Conservation (phyloP, 495 filamentous ascomycete species). For the Thozetella sp. region DNA sequence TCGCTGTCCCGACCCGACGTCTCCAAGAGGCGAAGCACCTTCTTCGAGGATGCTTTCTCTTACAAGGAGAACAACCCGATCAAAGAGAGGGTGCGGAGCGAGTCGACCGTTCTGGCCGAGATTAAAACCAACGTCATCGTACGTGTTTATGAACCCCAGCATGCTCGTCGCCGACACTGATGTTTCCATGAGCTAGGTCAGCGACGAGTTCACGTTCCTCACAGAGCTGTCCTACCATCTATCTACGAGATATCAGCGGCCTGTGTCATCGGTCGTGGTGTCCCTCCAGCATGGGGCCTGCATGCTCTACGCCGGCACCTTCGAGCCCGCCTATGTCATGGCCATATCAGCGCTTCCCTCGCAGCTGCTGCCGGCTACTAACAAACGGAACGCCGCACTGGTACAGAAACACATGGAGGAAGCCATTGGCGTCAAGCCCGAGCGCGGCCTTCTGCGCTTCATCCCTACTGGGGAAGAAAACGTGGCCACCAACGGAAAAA, state of each 20-base stretch:
- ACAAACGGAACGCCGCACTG: slow-evolving; percentile 79
- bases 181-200: slow-evolving; percentile 44
- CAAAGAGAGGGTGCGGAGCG: slow-evolving; percentile 58
- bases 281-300: slow-evolving; percentile 74
- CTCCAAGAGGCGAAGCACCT: slow-evolving; percentile 39
- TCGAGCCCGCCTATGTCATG: slow-evolving; percentile 79
- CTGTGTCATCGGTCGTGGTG: slow-evolving; percentile 71
- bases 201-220: slow-evolving; percentile 69
- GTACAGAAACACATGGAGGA: slow-evolving; percentile 71
- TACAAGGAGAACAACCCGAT: slow-evolving; percentile 38
- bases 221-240: slow-evolving; percentile 69
- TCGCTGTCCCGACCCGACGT: slow-evolving; percentile 31
- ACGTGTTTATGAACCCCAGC: slow-evolving; percentile 33
- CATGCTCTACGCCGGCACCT: slow-evolving; percentile 71
- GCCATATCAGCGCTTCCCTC: slow-evolving; percentile 73
- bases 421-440: slow-evolving; percentile 60
- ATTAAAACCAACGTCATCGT: slow-evolving; percentile 85
- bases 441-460: slow-evolving; percentile 73
- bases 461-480: slow-evolving; percentile 69
- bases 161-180: neutral
- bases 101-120: slow-evolving; percentile 77
- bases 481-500: slow-evolving; percentile 69
- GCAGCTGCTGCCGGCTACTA: slow-evolving; percentile 72
- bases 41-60: slow-evolving; percentile 49
- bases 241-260: slow-evolving; percentile 71